These are phyloP conservation scores for Globisporangium spinosum DNA, from an alignment of 352 stramenopile species.

Conservation along the genomic window DNA sequence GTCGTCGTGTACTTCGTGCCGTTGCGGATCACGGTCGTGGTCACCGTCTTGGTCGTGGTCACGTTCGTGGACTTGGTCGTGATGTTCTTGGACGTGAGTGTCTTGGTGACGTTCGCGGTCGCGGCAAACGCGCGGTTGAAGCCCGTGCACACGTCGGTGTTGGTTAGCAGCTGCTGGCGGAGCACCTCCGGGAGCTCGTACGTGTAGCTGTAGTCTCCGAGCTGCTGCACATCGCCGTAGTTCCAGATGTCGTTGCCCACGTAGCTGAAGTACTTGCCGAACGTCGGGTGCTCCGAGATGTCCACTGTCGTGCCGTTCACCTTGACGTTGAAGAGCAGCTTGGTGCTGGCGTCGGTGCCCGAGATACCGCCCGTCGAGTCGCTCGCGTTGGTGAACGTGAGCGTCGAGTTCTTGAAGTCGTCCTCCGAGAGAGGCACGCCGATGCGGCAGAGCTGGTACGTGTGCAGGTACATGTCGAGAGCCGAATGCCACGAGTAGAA, in stretches of 20 bases:
- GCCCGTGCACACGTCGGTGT: conserved; percentile 58
- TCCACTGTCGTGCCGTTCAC: conserved; percentile 47
- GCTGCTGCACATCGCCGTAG: conserved; percentile 54
- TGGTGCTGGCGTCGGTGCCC: conserved; percentile 31
- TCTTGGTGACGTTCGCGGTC: conserved; percentile 32
- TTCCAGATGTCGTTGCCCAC: conserved; percentile 55
- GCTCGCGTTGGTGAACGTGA: conserved; percentile 39
- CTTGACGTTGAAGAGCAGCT: conserved; percentile 37
- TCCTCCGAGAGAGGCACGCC: conserved; percentile 41
- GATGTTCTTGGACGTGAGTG: conserved; percentile 29
- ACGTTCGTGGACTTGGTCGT: conserved; percentile 46
- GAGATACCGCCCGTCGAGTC: conserved; percentile 44
- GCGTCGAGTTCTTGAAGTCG: conserved; percentile 38
- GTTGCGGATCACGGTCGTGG: conserved; percentile 44
- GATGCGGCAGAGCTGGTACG: conserved; percentile 67
- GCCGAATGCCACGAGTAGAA: conserved; percentile 72
- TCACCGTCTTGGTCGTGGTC: conserved; percentile 41
- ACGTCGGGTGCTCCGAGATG: conserved; percentile 48
- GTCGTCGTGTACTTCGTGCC: conserved; percentile 53
- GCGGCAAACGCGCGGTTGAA: conserved; percentile 45
- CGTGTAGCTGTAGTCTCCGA: conserved; percentile 72
- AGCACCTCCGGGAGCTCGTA: conserved; percentile 62
- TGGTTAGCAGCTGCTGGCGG: conserved; percentile 57
- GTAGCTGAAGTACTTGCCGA: conserved; percentile 62
- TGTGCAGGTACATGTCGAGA: conserved; percentile 66